Percentiles rank a stretch among this genome's conserved stretches.
Evolutionary conservation across 305 asterid genomes (phyloP).

Genomic region (Monarda citriodora): DNA sequence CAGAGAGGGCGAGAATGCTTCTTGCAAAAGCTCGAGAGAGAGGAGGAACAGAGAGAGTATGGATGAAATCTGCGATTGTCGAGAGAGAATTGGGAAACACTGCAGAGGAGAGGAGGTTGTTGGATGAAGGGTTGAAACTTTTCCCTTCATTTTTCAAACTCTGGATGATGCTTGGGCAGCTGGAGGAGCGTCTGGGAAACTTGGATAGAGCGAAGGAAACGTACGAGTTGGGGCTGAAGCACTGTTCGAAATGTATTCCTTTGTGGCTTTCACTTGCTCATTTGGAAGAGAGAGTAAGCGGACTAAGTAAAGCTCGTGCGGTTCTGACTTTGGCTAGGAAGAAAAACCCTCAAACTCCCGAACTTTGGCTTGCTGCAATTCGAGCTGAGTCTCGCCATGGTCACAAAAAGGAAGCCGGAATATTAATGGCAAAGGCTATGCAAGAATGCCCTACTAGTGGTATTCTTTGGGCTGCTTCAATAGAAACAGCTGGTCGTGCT

Average conservation of each 20-base stretch:
- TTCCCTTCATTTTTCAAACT: conserved; percentile 86
- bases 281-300: conserved; percentile 75
- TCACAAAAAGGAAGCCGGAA: conserved; percentile 78
- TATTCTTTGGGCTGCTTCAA: conserved; percentile 74
- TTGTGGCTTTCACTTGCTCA: conserved; percentile 90
- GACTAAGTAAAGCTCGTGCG: conserved; percentile 81
- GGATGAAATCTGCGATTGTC: conserved; percentile 97
- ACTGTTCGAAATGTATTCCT: conserved; percentile 66
- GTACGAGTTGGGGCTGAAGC: conserved; percentile 66
- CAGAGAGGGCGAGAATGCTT: conserved; percentile 87
- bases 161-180: conserved; percentile 93
- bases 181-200: conserved; percentile 77
- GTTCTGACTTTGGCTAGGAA: conserved; percentile 80
- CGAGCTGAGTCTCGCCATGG: conserved; percentile 84
- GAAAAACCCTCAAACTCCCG: conserved; percentile 79
- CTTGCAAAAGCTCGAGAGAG: conserved; percentile 94
- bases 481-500: conserved; percentile 79
- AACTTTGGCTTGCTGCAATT: conserved; percentile 92
- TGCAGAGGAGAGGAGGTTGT: conserved; percentile 70
- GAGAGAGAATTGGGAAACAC: conserved; percentile 89
- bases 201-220: conserved; percentile 65
- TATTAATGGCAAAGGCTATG: conserved; percentile 85
- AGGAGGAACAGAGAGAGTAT: conserved; percentile 91
- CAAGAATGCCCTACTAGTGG: conserved; percentile 89
- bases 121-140: conserved; percentile 76